Percentiles rank a stretch among this genome's conserved stretches.
Evolutionary conservation across 768 basidiomycete genomes (phyloP).

Genomic region (Trametes gibbosa): DNA sequence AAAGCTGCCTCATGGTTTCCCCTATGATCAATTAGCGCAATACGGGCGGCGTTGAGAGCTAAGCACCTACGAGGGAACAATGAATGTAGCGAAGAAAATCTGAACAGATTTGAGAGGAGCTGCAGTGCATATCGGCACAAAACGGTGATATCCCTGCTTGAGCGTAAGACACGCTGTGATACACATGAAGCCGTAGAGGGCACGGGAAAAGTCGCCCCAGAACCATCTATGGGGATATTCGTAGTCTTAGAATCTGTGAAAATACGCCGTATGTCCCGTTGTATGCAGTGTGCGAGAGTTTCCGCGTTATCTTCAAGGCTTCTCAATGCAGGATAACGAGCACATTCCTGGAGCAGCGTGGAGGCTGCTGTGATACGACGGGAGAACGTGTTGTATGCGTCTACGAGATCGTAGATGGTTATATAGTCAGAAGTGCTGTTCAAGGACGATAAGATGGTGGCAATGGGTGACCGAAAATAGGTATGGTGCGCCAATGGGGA

Average conservation of each 20-base stretch:
- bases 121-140: constrained; percentile 56
- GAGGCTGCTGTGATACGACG: constrained; percentile 36
- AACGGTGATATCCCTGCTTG: constrained; percentile 40
- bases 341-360: neutral
- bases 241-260: constrained; percentile 18
- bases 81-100: constrained; percentile 42
- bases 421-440: constrained; percentile 35
- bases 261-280: constrained; percentile 48
- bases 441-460: constrained; percentile 47
- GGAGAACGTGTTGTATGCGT: constrained; percentile 57
- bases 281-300: constrained; percentile 40
- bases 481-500: neutral
- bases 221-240: too few relatives aligned
- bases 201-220: too few relatives aligned
- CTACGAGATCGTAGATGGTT: constrained; percentile 53
- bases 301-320: constrained; percentile 34
- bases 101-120: constrained; percentile 49
- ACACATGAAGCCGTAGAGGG: neutral
- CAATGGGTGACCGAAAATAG: constrained; percentile 40
- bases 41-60: constrained; percentile 2
- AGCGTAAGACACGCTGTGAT: neutral
- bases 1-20: constrained; percentile 41
- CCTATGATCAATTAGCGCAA: constrained; percentile 31
- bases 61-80: constrained; percentile 44
- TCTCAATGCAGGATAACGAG: constrained; percentile 23